A percentile compares a stretch with the other conserved stretches of the same genome.
These are phyloP conservation scores for Apiotrichum laibachii DNA, from an alignment of 1,284 basidiomycete species.

Conservation along the genomic window DNA sequence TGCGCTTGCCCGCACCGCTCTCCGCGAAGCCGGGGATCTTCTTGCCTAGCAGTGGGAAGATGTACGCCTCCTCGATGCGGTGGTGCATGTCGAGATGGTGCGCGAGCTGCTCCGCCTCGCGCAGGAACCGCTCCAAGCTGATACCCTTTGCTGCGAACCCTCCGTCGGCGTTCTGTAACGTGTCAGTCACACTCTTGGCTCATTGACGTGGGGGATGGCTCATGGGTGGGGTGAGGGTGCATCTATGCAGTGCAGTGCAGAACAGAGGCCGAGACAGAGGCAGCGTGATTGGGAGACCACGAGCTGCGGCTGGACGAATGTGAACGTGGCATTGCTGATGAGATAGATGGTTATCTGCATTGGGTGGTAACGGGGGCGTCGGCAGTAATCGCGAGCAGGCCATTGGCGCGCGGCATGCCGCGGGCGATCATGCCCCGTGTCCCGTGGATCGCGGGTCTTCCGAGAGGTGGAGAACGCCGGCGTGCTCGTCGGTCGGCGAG, in stretches of 20 bases:
- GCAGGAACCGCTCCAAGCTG: slow-evolving; percentile 55
- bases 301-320: no score
- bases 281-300: no score
- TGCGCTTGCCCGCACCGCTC: slow-evolving; percentile 27
- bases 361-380: no score
- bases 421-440: no score
- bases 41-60: slow-evolving; percentile 65
- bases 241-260: not conserved
- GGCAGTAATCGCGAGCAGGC: no score
- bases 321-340: no score
- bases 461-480: no score
- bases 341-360: no score
- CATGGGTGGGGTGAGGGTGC: not conserved
- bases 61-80: slow-evolving; percentile 57
- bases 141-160: slow-evolving; percentile 56
- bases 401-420: no score
- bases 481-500: no score
- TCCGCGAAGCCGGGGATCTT: slow-evolving; percentile 61
- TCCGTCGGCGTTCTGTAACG: slow-evolving; percentile 56
- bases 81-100: slow-evolving; percentile 65
- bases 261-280: no score
- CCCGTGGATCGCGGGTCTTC: no score
- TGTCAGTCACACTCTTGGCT: not conserved
- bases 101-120: slow-evolving; percentile 54
- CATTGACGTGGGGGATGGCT: not conserved